A percentile compares a stretch with the other conserved stretches of the same genome.
Evolutionary conservation across 768 basidiomycete species (phyloP).

Genomic region (Tulasnella sp.): DNA sequence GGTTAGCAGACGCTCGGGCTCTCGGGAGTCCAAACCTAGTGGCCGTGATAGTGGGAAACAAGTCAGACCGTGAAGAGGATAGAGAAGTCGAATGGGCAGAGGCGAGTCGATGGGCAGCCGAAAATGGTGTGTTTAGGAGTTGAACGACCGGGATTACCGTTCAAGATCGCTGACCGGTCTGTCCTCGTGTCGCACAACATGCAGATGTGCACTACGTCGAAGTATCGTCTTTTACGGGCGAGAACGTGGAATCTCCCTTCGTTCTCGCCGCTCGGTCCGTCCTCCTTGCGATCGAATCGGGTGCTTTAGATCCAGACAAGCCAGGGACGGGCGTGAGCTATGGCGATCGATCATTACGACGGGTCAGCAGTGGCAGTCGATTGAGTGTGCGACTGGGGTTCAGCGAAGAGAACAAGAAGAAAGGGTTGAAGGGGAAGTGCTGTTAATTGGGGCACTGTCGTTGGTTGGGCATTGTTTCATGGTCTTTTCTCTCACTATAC

Average conservation of each 20-base stretch:
- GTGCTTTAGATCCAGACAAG: conserved; percentile 83
- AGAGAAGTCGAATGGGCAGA: conserved; percentile 94
- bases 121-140: conserved; percentile 56
- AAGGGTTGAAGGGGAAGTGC: conserved; percentile 6
- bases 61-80: conserved; percentile 88
- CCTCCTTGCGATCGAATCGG: conserved; percentile 82
- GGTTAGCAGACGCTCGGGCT: conserved; percentile 90
- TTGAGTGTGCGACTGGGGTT: conserved; percentile 7
- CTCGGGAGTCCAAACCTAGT: conserved; percentile 87
- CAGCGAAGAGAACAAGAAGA: not conserved
- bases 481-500: not conserved
- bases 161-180: not conserved
- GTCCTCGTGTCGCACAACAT: not conserved
- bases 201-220: conserved; percentile 89
- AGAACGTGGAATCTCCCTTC: conserved; percentile 93
- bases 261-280: conserved; percentile 74
- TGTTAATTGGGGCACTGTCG: not conserved
- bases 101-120: conserved; percentile 90
- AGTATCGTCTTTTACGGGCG: conserved; percentile 80
- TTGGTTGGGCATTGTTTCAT: not conserved
- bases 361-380: conserved; percentile 53
- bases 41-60: conserved; percentile 86
- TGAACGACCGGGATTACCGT: not conserved
- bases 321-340: conserved; percentile 93
- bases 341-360: conserved; percentile 82